Base-by-base conservation (phyloP, 2,329 filamentous ascomycete species). In the Fusarium secorum region DNA sequence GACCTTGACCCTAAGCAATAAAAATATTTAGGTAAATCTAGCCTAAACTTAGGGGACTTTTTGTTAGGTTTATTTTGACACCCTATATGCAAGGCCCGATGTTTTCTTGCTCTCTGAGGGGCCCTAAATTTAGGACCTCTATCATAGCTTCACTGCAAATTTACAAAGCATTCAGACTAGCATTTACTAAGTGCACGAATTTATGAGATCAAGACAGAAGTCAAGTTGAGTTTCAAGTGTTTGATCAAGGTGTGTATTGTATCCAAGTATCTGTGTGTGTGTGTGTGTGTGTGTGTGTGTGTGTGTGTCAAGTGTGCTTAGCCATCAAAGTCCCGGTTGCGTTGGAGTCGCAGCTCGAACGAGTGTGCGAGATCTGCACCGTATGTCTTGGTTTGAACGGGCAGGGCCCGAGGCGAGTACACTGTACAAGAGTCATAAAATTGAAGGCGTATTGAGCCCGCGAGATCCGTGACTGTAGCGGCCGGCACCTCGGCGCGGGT, bases 401-500 rank as follows among this genome's bases (percentile, higher is more conserved):
- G 48, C 51, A 51, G 49, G 26, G 35, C 49, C 26, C 36, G 17
- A 42, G 36, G 51, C n/a, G 14, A 41, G 39, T 91, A 14, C 24
- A 24, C 24, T 24, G 24, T 24, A 24, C 24, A 24, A 24, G 24
- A 24, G 5, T 4, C 24, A 24, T 4, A 24, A 24, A 5, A 24
- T 24, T 24, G 24, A 24, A 24, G 24, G 24, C 24, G 24, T 13
- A 74, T 90, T 88, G 66, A 32, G 4, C 0, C 36, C 30, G 0
- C 51, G 60, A 3, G 24, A 15, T 0, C 35, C 7, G n/a, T 63
- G 57, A 4, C 46, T 24, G 7, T 33, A 20, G 10, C 66, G 66
- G 5, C 48, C 33, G 7, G 39, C 20, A 3, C 22, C n/a, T 15
- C 30, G 51, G 2, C 35, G 82, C 74, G 33, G 76, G 63, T 58